Base-by-base conservation (phyloP, 2,329 filamentous ascomycete genomes). In the Penicillium palitans region DNA sequence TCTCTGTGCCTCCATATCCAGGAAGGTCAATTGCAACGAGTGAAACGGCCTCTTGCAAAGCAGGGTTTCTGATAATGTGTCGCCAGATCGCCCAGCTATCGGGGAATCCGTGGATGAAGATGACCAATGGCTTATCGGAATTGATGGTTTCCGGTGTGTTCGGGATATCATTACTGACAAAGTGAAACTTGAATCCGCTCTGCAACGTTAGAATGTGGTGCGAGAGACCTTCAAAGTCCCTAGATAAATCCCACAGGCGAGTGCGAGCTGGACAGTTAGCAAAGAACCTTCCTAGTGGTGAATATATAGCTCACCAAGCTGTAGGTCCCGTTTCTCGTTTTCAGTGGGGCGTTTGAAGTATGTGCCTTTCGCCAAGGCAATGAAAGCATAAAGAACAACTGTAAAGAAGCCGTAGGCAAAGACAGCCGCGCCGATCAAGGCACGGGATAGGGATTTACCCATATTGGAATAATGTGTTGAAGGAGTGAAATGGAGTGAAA, bases 41-140 rank as follows among this genome's bases (percentile, higher is more conserved):
- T 21, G 78, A 78, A 21, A 79, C 76, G 7, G 74, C 63, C 27
- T 74, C 59, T 27, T 72, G 69, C 10, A 80, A 65, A 10, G 71
- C 64, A 9, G 73, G 58, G 0, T 78, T 79, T 40, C 70, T 69
- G 21, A 85, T 70, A 25, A 83, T 69, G 51, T 79, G 72, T 46
- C 77, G 76, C 82, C 83, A 87, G 52, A 86, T 71, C 12, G 79
- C 75, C 71, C 77, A 84, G 56, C 82, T 84, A 64, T 87, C 84
- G 7, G 84, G 84, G 58, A 85, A 87, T 39, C 84, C 84, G 68
- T 86, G 84, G 19, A 86, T 72, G 63, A 85, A 82, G 41, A 86
- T 76, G 25, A 83, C 75, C 17, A 85, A 68, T 0, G 76, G 74
- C 52, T 71, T 76, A 12, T 62, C 59, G 24, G 59, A 51, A 25